Evolutionary conservation across 805 yeast genomes (phyloP), one percentile per base, ranked within the genome.

Genomic region (Metschnikowia vanudenii): DNA sequence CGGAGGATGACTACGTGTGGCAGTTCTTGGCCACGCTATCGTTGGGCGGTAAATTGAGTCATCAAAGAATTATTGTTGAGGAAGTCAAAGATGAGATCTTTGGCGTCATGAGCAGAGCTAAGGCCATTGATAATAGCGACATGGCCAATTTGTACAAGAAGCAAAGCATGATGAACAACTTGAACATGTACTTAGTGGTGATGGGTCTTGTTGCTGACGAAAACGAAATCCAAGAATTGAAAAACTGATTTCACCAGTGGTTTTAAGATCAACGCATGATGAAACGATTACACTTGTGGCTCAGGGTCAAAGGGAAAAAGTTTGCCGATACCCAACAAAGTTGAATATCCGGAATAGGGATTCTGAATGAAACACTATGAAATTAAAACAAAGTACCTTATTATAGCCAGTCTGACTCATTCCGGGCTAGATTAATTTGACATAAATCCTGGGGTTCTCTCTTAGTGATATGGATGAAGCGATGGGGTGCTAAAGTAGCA

Each of bases 181-280:
- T 92, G 78, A 92, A 92, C 65, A 72, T 92, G 78, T 91, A 90
- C 72, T 78, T 92, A 68, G 94, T 92, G 57, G 97, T 91, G 39
- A 90, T 92, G 95, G 99, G 99, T 7, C 78, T 92, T 54, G 88
- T 87, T 49, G 96, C 97, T 5, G 87, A 88, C 55, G 94, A 88
- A 58, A 84, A 82, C 46, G 97, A 88, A 64, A 91, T 91, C 61
- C 80, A 84, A 35, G 97, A 90, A 69, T 74, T 91, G 53, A 58
- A 58, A 43, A 52, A 45, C 29, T 62, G 52, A 43, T 35, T 32
- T 20, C 17, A 16, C 6, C 19, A n/a, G 32, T 29, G 32, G 11
- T 12, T 29, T 29, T 26, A 11, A 11, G 8, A 11, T 11, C 11
- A 26, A 9, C n/a, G 16, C 34, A 31, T 31, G 16, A n/a, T n/a